A percentile compares a stretch with the other conserved stretches of the same genome.
Evolutionary conservation across 2,329 filamentous ascomycete species (phyloP).

Genomic region (Botrytis byssoidea): DNA sequence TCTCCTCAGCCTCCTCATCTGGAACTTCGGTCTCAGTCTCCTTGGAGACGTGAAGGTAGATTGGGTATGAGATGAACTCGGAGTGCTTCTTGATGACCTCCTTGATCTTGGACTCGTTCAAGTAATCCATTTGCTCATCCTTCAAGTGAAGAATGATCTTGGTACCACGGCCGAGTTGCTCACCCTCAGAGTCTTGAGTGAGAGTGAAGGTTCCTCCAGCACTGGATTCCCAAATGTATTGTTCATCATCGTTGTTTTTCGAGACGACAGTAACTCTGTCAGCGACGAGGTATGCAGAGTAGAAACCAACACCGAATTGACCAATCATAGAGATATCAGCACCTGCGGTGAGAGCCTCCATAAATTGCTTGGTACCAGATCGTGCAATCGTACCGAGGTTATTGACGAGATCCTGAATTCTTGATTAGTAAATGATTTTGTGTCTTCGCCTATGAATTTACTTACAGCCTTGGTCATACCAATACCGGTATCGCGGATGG

Average conservation of each 20-base stretch:
- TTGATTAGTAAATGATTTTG: constrained; percentile 41
- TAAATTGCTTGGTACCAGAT: constrained; percentile 99
- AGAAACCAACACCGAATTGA: constrained; percentile 99
- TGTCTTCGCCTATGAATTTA: constrained; percentile 37
- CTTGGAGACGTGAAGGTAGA: constrained; percentile 99
- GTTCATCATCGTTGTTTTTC: constrained; percentile 99
- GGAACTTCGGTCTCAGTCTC: constrained; percentile 97
- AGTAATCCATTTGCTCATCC: constrained; percentile 98
- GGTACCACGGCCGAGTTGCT: constrained; percentile 88
- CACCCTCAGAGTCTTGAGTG: constrained; percentile 82
- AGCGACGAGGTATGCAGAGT: constrained; percentile 99
- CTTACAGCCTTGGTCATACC: constrained; percentile 99
- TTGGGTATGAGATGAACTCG: constrained; percentile 99
- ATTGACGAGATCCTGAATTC: constrained; percentile 88
- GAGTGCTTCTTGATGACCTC: constrained; percentile 99
- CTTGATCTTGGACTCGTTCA: constrained; percentile 99
- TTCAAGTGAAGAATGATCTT: constrained; percentile 99
- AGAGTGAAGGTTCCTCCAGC: constrained; percentile 98
- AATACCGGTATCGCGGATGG: constrained; percentile 96
- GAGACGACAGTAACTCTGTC: constrained; percentile 94
- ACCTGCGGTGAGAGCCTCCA: constrained; percentile 97
- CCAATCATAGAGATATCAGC: constrained; percentile 99
- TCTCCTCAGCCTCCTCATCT: constrained; percentile 23
- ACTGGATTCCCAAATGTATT: constrained; percentile 99
- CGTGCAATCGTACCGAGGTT: constrained; percentile 99